Evolutionary conservation across 78 protist genomes (phyloP).

Genomic region (Dictyostelium brefeldianum): DNA sequence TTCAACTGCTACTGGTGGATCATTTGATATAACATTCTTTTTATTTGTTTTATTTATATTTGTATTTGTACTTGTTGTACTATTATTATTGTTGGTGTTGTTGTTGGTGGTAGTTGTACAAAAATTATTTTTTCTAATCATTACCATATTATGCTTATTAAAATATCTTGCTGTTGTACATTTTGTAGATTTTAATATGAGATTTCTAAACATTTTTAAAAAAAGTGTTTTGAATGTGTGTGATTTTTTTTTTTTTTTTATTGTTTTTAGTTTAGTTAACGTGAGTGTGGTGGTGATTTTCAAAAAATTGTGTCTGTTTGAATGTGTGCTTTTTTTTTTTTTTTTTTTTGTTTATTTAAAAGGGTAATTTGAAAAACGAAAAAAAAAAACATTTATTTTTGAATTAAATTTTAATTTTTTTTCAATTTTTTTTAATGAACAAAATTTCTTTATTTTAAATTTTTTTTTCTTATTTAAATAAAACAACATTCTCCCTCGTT

Average conservation of each 20-base stretch:
- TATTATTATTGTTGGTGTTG: background rate
- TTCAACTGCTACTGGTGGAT: background rate
- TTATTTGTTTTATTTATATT: background rate
- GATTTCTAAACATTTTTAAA: slow-evolving; percentile 11
- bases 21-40: background rate
- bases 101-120: background rate
- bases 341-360: no score
- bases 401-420: no score
- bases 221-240: background rate
- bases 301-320: no score
- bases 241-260: background rate
- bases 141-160: background rate
- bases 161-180: background rate
- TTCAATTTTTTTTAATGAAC: no score
- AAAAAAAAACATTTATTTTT: no score
- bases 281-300: background rate
- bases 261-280: background rate
- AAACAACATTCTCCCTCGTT: no score
- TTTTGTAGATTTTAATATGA: slow-evolving; percentile 10
- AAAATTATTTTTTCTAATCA: background rate
- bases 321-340: no score
- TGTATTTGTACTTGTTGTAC: background rate
- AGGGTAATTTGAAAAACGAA: no score
- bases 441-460: no score
- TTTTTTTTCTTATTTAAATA: no score